These are phyloP conservation scores for Pseudomassariella vexata DNA, from an alignment of 2,329 filamentous ascomycete genomes.

Conservation along the genomic window DNA sequence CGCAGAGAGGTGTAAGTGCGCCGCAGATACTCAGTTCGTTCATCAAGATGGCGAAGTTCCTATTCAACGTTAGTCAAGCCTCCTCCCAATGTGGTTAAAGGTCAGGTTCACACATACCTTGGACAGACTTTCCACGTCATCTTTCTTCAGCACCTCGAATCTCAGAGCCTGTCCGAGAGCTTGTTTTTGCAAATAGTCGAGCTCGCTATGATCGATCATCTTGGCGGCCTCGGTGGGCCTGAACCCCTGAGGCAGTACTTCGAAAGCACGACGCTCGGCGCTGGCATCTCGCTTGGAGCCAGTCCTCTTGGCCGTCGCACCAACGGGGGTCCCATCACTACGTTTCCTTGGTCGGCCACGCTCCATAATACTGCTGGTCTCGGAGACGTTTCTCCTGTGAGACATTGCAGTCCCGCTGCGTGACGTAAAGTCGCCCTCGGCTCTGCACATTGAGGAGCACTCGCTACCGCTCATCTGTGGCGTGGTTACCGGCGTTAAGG, in stretches of 20 bases:
- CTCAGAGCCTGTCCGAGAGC: constrained; percentile 56
- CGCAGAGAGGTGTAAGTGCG: constrained; percentile 71
- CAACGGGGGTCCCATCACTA: constrained; percentile 32
- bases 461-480: constrained; percentile 22
- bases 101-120: constrained; percentile 36
- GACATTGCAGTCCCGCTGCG: constrained; percentile 16
- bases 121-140: constrained; percentile 61
- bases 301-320: constrained; percentile 28
- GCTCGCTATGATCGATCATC: constrained; percentile 42
- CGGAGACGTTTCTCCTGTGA: constrained; percentile 51
- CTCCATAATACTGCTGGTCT: constrained; percentile 54
- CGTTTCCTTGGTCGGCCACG: constrained; percentile 55
- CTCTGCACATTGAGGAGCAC: constrained; percentile 9
- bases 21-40: constrained; percentile 71
- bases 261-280: constrained; percentile 52
- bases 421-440: constrained; percentile 3
- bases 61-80: constrained; percentile 27
- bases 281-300: constrained; percentile 40
- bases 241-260: constrained; percentile 54
- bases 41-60: constrained; percentile 72
- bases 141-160: constrained; percentile 58
- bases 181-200: constrained; percentile 49
- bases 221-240: constrained; percentile 45
- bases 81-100: neutral
- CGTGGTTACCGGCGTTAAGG: constrained; percentile 16